Base-by-base conservation (phyloP, 208 protist species). In the Kentomonas sorsogonicus region DNA sequence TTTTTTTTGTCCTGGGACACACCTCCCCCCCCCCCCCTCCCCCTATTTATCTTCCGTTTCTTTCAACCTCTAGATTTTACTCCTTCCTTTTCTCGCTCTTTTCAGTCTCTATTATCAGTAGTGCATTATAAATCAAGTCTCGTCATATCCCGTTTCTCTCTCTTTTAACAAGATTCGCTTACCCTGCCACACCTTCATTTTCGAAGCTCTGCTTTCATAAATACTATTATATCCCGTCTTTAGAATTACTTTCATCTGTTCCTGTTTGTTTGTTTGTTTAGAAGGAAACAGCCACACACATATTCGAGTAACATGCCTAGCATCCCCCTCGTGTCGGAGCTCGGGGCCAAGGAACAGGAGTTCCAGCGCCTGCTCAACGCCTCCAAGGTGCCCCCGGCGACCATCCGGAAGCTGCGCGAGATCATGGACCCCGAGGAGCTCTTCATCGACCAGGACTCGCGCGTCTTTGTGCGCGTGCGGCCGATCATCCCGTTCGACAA, bases 381-480 rank as follows among this genome's bases (percentile, higher is more conserved):
- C 1, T 73, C 79, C 16, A 84, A 83, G 47, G 81, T 85, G 33
- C 77, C 83, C 2, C 33, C 58, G 25, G 48, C 53, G 1, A 58
- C 85, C 3, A 68, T 65, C 23, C 82, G 81, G 39, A 89, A 90
- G 53, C 57, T 91, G 7, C 75, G 83, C 15, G 50, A 65, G 1
- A 52, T 52, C 1, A 71, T 89, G 69, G 67, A 81, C 26, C 74
- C 84, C n/a, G 74, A 86, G 15, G 82, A 94, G 46, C 71, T 94
- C 25, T 94, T 91, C 59, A 79, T 65, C 0, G 65, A 71, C 30
- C 83, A 90, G 39, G 88, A 94, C 57, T 89, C 79, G 11, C 81
- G 88, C 23, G 86, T 92, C 58, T 94, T 94, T 75, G 84, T 94
- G 4, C 80, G 88, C 27, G 67, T 72, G 26, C 78, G 88, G 33